Base-by-base conservation (phyloP, 768 basidiomycete genomes). In the Amanita subjunquillea region DNA sequence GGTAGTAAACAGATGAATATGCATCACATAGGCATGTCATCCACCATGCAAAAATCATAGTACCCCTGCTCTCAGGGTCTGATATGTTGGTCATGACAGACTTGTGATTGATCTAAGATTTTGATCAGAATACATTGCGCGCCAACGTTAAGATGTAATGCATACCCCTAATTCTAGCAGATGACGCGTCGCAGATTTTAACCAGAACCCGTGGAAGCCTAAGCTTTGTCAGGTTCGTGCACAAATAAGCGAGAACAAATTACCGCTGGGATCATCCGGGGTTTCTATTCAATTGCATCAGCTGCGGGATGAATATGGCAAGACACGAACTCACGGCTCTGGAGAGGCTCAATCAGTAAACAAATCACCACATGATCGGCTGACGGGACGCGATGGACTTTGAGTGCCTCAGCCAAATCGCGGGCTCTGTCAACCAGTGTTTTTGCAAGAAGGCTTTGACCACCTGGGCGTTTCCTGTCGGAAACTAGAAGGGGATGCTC, bases 41-140 rank as follows among this genome's bases (percentile, higher is more conserved):
- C 91, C 92, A 94, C 86, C 91, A 93, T 1, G 91, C 85, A 62
- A 91, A 92, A 48, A 88, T 85, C 83, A 91, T 87, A 5, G 85
- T 89, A 23, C 87, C 85, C 49, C 85, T 80, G 47, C 74, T 80
- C 60, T 90, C 88, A 38, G 79, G 74, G 62, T 89, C 86, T 56
- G 79, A 75, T 57, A 89, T 87, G 54, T 74, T 79, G 8, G 78
- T 74, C 71, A 87, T 82, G 36, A 83, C 83, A 3, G 86, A 80
- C 65, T 87, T 89, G 61, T 89, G 86, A 66, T 90, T 91, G 64
- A 91, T 87, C 87, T 90, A 60, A 42, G 20, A 42, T 13, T 25
- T 32, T 45, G 15, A 25, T 53, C 27, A 53, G 51, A 42, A 43
- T 44, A 56, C 57, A 44, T 57, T 47, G 27, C 22, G 42, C 53